Base-by-base conservation (phyloP, 1,284 basidiomycete genomes). In the Cutaneotrichosporon sp. region DNA sequence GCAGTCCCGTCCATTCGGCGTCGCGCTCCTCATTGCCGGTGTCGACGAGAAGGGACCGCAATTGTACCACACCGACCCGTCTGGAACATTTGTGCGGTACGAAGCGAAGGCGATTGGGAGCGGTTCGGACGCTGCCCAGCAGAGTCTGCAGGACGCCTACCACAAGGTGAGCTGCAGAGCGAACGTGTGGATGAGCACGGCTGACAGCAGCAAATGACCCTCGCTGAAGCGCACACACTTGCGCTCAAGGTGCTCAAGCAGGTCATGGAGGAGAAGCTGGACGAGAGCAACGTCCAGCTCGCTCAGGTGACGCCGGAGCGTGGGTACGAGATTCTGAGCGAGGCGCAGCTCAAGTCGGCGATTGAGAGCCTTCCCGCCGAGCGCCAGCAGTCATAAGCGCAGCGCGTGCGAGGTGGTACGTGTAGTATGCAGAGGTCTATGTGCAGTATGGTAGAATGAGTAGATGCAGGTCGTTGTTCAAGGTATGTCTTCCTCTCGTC, bases 191-290 rank as follows among this genome's bases (percentile, higher is more conserved):
- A n/a, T n/a, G n/a, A n/a, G n/a, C 5, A 5, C 5, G 12, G 39
- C 11, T 38, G 16, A 37, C 22, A 19, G 22, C 64, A 97, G 92
- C 86, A 87, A 83, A 94, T 98, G 85, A 86, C 87, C 8, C 79
- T 98, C 25, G 78, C 81, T 60, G 92, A 97, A 72, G 96, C 93
- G 2, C 88, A 93, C 63, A 79, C 83, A 29, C 77, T 98, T 54
- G 87, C 90, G 11, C 78, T 98, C 57, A 86, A 86, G 59, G 90
- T 97, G 38, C 78, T 98, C 60, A 97, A 97, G 79, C 93, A 98
- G 78, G 96, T 99, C 44, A 99, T 98, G 96, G 96, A 99, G 76
- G 96, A 98, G 79, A 94, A 94, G 75, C 81, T 98, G 35, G 91
- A 97, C 75, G 89, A 96, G 69, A 89, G 96, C 78, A 98, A 98